phyloP scores from a whole-genome alignment of 1,139 yeast genomes.

The Blastobotrys illinoisensis region DNA sequence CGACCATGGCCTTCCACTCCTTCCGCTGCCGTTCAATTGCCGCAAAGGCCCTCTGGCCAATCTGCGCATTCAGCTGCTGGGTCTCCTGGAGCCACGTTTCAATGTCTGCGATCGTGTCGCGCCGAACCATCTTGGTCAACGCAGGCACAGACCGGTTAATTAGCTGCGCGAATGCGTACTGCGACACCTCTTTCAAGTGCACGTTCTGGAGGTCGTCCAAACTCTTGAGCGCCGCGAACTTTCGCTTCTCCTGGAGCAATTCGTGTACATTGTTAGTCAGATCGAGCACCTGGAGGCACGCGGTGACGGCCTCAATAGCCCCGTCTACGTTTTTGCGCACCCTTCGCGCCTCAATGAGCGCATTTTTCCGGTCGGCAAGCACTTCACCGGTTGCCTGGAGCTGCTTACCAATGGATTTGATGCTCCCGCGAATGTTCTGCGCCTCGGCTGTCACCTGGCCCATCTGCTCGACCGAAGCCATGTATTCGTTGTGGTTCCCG shows the following conservation, averaged over 20 bases:
- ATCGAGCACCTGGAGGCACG: conserved; percentile 79
- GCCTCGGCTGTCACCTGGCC: conserved; percentile 53
- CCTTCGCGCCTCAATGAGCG: conserved; percentile 26
- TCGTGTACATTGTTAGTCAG: conserved; percentile 83
- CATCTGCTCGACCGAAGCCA: conserved; percentile 51
- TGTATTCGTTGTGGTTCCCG: conserved; percentile 49
- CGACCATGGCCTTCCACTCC: conserved; percentile 48
- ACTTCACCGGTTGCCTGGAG: conserved; percentile 60
- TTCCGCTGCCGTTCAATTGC: conserved; percentile 51
- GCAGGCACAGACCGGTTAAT: conserved; percentile 67
- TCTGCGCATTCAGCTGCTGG: conserved; percentile 54
- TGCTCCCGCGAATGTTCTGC: conserved; percentile 46
- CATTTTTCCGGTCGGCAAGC: conserved; percentile 45
- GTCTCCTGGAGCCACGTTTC: conserved; percentile 64
- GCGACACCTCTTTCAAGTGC: conserved; percentile 63
- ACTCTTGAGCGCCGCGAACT: conserved; percentile 81
- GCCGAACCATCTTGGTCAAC: conserved; percentile 66
- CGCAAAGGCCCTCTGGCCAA: conserved; percentile 56
- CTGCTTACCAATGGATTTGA: conserved; percentile 46
- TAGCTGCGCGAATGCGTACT: conserved; percentile 64
- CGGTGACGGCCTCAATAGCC: conserved; percentile 34
- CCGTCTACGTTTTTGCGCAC: conserved; percentile 31
- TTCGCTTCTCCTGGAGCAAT: conserved; percentile 64
- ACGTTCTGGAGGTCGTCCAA: conserved; percentile 67
- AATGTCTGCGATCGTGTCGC: conserved; percentile 70